A percentile compares a stretch with the other conserved stretches of the same genome.
phyloP scores from a whole-genome alignment of 202 grass and related monocot species.

The Eragrostis tef region DNA sequence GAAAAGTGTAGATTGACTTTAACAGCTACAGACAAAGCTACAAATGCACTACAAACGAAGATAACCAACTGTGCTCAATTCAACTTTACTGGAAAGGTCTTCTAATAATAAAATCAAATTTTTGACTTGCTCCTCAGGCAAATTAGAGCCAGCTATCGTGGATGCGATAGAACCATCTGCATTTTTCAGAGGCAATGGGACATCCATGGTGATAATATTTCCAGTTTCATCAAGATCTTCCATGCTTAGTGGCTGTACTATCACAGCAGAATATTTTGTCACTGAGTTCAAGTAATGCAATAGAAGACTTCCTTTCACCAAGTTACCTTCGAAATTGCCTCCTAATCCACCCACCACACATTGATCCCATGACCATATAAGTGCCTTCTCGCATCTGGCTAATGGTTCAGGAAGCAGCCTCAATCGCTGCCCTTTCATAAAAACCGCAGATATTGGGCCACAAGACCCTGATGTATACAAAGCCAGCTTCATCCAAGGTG shows the following conservation, averaged over 20 bases:
- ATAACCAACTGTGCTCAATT: conserved; percentile 73
- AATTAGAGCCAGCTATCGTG: conserved; percentile 34
- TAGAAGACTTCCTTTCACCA: conserved; percentile 77
- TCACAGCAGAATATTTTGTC: conserved; percentile 76
- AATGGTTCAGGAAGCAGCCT: conserved; percentile 82
- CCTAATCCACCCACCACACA: conserved; percentile 68
- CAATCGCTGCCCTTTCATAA: conserved; percentile 90
- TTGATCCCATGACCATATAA: conserved; percentile 95
- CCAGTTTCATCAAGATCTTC: conserved; percentile 79
- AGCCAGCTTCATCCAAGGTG: conserved; percentile 94
- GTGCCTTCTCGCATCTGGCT: conserved; percentile 72
- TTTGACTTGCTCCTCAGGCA: conserved; percentile 56
- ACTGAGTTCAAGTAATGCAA: conserved; percentile 84
- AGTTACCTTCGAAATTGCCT: conserved; percentile 76
- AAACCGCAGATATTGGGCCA: conserved; percentile 77
- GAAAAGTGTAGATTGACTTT: conserved; percentile 40
- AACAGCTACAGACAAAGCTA: conserved; percentile 33
- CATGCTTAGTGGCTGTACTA: conserved; percentile 80
- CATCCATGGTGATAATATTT: conserved; percentile 67
- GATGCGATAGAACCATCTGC: conserved; percentile 55
- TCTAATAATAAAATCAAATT: conserved; percentile 62
- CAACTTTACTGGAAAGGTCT: conserved; percentile 62
- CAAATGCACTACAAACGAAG: conserved; percentile 52
- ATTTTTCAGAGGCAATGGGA: conserved; percentile 73
- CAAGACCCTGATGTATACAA: conserved; percentile 69